Conservation (phyloP, 2,329 filamentous ascomycete genomes). For the Metarhizium rileyi region DNA sequence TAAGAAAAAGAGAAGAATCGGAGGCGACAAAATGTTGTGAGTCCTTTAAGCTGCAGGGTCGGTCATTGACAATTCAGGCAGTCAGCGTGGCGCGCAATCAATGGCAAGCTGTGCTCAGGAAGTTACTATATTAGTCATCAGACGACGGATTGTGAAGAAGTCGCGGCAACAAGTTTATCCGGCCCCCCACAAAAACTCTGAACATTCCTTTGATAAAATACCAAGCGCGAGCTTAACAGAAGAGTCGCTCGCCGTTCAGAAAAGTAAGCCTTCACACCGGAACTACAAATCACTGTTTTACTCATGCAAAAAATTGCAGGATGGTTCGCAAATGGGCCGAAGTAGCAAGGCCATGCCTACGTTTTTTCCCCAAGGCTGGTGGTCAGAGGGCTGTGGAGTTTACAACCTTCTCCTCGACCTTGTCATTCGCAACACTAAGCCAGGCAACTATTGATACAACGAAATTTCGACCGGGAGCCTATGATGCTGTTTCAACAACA, state of each 20-base stretch:
- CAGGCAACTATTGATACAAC: neutral
- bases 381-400: neutral
- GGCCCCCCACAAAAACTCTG: neutral
- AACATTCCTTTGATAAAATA: too few relatives aligned
- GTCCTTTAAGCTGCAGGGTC: slow-evolving; percentile 1
- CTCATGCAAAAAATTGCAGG: neutral
- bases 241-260: neutral
- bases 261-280: neutral
- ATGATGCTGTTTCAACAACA: slow-evolving; percentile 43
- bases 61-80: slow-evolving; percentile 11
- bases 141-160: neutral
- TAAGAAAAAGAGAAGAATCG: too few relatives aligned
- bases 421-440: neutral
- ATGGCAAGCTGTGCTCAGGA: neutral
- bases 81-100: slow-evolving; percentile 15
- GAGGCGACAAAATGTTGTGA: neutral
- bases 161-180: neutral
- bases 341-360: slow-evolving; percentile 13
- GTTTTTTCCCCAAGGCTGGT: slow-evolving; percentile 4
- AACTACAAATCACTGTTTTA: neutral
- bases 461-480: slow-evolving; percentile 22
- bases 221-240: neutral
- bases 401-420: slow-evolving; percentile 17
- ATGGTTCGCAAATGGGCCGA: slow-evolving; percentile 13
- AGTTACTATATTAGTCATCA: neutral